These are phyloP conservation scores for Marasmius tenuissimus DNA, from an alignment of 1,284 basidiomycete species.

Conservation along the genomic window DNA sequence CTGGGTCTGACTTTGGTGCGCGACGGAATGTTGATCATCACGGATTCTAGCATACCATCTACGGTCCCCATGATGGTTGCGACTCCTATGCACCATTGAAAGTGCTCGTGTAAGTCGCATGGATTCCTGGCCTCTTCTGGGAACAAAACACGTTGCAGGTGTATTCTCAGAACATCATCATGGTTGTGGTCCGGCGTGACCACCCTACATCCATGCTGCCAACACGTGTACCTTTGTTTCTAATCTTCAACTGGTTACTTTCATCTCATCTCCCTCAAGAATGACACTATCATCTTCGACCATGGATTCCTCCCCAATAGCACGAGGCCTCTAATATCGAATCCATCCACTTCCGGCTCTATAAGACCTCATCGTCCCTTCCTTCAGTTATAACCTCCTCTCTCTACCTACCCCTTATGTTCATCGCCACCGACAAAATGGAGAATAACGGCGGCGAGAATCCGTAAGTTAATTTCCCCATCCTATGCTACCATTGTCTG, in stretches of 20 bases:
- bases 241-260: not conserved
- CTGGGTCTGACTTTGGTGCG: too few relatives aligned
- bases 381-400: not conserved
- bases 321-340: not conserved
- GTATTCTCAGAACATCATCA: not conserved
- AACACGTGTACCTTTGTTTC: slow-evolving; percentile 1
- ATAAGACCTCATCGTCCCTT: not conserved
- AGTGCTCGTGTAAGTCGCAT: not conserved
- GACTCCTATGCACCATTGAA: not conserved
- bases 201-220: not conserved
- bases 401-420: not conserved
- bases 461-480: not conserved
- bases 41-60: not conserved
- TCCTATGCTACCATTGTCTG: not conserved
- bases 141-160: not conserved
- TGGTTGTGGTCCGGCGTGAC: not conserved
- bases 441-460: not conserved
- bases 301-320: slow-evolving; percentile 1
- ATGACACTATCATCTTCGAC: not conserved
- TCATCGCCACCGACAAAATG: not conserved
- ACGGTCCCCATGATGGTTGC: too few relatives aligned
- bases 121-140: not conserved
- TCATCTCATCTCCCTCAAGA: not conserved
- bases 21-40: not conserved
- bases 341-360: not conserved